phyloP scores from a whole-genome alignment of 2,329 filamentous ascomycete species.

The Ceratocystis smalleyi region DNA sequence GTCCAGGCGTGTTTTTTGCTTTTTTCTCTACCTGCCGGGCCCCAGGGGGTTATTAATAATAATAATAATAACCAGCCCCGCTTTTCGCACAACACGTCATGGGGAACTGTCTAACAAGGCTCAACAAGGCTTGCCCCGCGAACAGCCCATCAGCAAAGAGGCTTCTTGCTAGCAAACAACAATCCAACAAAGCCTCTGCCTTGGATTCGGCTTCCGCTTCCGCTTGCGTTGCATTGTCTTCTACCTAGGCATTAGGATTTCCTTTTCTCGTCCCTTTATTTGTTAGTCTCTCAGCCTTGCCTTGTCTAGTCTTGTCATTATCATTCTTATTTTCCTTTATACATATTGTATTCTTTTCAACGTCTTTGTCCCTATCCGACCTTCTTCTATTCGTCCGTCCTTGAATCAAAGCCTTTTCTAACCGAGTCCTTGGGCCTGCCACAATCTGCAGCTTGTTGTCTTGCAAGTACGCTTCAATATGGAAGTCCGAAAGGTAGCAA shows the following conservation, averaged over 20 bases:
- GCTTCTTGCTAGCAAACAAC: neutral
- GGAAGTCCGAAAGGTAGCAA: constrained; percentile 15
- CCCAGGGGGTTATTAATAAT: neutral
- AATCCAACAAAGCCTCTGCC: neutral
- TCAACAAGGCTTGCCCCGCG: neutral
- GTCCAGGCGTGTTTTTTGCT: too few species aligned
- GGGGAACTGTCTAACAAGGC: neutral
- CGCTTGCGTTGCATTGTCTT: neutral
- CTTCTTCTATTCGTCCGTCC: neutral
- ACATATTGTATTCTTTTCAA: neutral
- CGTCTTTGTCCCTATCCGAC: neutral
- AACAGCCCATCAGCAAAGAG: neutral
- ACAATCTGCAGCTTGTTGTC: neutral
- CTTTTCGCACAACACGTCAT: constrained; percentile 4
- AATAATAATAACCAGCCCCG: neutral
- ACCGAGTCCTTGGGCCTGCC: neutral
- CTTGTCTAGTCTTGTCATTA: constrained; percentile 7
- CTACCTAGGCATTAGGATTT: neutral
- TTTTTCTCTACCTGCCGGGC: too few species aligned
- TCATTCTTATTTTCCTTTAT: neutral
- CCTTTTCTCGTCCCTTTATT: neutral
- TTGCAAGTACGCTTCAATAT: neutral
- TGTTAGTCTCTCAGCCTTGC: constrained; percentile 1
- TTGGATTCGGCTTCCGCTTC: neutral
- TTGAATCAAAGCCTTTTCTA: neutral